Evolutionary conservation across 2,329 filamentous ascomycete genomes (phyloP).

Genomic region (Aaosphaeria pasadenensis): DNA sequence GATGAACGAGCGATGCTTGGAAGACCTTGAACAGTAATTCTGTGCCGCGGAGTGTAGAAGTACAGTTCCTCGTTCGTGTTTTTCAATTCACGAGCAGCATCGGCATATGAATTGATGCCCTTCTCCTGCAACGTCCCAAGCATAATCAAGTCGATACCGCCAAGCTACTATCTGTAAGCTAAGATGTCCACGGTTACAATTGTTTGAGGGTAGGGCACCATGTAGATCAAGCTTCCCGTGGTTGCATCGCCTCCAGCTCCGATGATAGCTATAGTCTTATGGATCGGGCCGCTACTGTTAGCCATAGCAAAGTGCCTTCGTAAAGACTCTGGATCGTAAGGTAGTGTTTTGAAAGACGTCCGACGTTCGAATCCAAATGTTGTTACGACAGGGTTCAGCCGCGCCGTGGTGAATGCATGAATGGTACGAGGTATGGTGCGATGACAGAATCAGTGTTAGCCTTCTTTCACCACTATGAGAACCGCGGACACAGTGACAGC

Average conservation of each 20-base stretch:
- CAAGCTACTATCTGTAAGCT: neutral
- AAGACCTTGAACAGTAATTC: neutral
- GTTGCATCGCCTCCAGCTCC: neutral
- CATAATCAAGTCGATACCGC: neutral
- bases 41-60: constrained; percentile 1
- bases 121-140: constrained; percentile 2
- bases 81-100: constrained; percentile 1
- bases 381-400: too few relatives aligned
- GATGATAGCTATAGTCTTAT: neutral
- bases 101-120: neutral
- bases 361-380: too few relatives aligned
- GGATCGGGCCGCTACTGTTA: neutral
- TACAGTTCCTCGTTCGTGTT: constrained; percentile 1
- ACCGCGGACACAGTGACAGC: too few relatives aligned
- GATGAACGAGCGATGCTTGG: neutral
- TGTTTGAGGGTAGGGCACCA: neutral
- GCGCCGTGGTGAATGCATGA: too few relatives aligned
- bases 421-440: too few relatives aligned
- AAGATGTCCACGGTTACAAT: neutral
- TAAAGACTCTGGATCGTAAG: too few relatives aligned
- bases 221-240: constrained; percentile 1
- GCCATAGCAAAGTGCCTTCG: neutral
- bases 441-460: too few relatives aligned
- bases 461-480: too few relatives aligned
- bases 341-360: too few relatives aligned